These are phyloP conservation scores for Ilyonectria sp. DNA, from an alignment of 2,329 filamentous ascomycete genomes.

Conservation along the genomic window DNA sequence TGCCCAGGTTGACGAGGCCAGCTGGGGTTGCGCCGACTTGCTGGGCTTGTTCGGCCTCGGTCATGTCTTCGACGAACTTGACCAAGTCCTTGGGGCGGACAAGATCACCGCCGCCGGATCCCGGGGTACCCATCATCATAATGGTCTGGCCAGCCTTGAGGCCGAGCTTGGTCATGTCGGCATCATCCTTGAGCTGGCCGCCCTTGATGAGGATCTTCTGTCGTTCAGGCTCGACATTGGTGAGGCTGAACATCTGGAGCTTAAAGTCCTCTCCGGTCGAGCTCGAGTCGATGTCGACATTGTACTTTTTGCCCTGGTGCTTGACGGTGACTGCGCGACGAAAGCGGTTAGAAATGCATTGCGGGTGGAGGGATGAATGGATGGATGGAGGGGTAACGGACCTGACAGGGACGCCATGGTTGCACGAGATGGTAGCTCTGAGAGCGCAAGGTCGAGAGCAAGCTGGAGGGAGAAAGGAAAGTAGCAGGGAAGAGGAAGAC, in stretches of 20 bases:
- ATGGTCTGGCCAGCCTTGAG: conserved; percentile 89
- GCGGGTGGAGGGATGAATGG: conserved; percentile 1
- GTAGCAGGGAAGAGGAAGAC: conserved; percentile 4
- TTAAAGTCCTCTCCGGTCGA: conserved; percentile 95
- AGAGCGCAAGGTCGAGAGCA: conserved; percentile 5
- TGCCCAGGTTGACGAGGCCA: conserved; percentile 92
- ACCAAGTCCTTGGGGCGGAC: conserved; percentile 84
- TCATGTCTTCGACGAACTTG: conserved; percentile 98
- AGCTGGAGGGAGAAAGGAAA: not conserved
- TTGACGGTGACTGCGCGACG: conserved; percentile 84
- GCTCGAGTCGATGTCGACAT: conserved; percentile 89
- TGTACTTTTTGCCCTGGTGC: conserved; percentile 94
- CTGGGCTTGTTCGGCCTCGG: conserved; percentile 89
- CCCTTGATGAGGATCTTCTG: conserved; percentile 98
- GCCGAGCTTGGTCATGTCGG: conserved; percentile 85
- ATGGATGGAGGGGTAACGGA: conserved; percentile 53
- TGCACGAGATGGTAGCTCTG: conserved; percentile 38
- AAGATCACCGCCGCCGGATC: conserved; percentile 72
- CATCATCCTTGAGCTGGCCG: conserved; percentile 95
- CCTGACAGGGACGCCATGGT: conserved; percentile 71
- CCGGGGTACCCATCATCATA: conserved; percentile 97
- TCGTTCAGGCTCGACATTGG: conserved; percentile 93
- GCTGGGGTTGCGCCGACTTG: conserved; percentile 88
- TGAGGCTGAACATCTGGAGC: conserved; percentile 94
- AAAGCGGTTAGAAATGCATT: conserved; percentile 35